phyloP scores from a whole-genome alignment of 495 filamentous ascomycete species.

The Jackrogersella minutella region DNA sequence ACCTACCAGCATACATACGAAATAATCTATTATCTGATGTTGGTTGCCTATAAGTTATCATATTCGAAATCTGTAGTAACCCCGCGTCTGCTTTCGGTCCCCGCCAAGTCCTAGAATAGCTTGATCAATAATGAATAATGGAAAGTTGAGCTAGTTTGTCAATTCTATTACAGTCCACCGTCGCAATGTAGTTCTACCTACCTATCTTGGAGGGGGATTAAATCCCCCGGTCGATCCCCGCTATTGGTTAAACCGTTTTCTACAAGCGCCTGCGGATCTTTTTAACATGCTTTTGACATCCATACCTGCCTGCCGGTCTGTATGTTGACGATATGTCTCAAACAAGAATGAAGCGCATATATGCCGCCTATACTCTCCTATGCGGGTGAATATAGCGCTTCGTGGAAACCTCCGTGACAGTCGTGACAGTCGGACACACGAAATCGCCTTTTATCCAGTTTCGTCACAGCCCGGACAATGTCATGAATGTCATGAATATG shows the following conservation, averaged over 20 bases:
- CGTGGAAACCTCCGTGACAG: slow-evolving; percentile 12
- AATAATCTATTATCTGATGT: slow-evolving; percentile 2
- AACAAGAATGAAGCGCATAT: slow-evolving; percentile 33
- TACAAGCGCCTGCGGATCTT: slow-evolving; percentile 35
- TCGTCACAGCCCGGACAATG: slow-evolving; percentile 17
- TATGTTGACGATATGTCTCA: slow-evolving; percentile 37
- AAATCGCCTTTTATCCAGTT: slow-evolving; percentile 20
- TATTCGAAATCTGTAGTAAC: slow-evolving; percentile 13
- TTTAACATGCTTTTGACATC: slow-evolving; percentile 11
- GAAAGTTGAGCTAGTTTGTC: slow-evolving; percentile 16
- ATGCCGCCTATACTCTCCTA: slow-evolving; percentile 10
- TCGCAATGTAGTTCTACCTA: slow-evolving; percentile 14
- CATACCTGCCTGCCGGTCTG: not conserved
- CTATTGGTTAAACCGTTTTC: slow-evolving; percentile 18
- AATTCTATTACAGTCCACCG: slow-evolving; percentile 22
- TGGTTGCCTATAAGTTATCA: slow-evolving; percentile 3
- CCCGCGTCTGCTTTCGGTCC: slow-evolving; percentile 12
- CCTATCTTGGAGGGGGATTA: slow-evolving; percentile 22
- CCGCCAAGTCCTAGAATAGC: slow-evolving; percentile 9
- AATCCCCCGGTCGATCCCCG: slow-evolving; percentile 38
- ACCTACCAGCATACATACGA: not conserved
- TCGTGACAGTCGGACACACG: slow-evolving; percentile 8
- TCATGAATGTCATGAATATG: slow-evolving; percentile 21
- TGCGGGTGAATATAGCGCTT: slow-evolving; percentile 32
- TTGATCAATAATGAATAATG: slow-evolving; percentile 27